These are phyloP conservation scores for Diutina siamensis DNA, from an alignment of 1,139 yeast species.

Conservation along the genomic window DNA sequence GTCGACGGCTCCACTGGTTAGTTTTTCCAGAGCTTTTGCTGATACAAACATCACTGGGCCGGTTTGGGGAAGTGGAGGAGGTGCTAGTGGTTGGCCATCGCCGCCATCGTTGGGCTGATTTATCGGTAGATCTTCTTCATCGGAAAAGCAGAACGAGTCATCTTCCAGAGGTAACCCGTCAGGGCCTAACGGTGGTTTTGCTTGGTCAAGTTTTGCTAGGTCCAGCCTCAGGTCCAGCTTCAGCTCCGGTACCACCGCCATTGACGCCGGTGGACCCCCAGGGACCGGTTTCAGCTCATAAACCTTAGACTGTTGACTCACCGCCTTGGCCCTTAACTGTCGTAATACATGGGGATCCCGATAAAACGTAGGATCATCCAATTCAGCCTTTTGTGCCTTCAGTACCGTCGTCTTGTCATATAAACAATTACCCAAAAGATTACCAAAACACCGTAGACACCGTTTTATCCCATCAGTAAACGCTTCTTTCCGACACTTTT, in stretches of 20 bases:
- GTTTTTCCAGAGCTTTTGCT: conserved; percentile 1
- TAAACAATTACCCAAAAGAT: conserved; percentile 68
- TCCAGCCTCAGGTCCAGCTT: not conserved
- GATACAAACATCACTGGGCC: conserved; percentile 2
- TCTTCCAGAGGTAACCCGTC: conserved; percentile 3
- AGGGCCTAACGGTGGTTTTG: no score
- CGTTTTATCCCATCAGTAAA: conserved; percentile 72
- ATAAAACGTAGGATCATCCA: conserved; percentile 1
- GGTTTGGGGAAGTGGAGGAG: not conserved
- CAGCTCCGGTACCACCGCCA: not conserved
- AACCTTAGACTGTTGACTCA: not conserved
- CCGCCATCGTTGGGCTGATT: not conserved
- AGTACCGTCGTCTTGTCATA: conserved; percentile 57
- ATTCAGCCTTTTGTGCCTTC: conserved; percentile 33
- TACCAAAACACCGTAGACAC: conserved; percentile 69
- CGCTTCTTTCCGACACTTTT: conserved; percentile 73
- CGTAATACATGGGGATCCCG: not conserved
- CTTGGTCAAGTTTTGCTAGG: not conserved
- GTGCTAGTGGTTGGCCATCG: not conserved
- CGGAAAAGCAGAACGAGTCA: conserved; percentile 4
- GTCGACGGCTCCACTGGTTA: not conserved
- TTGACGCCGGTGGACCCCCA: not conserved
- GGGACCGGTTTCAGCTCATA: not conserved
- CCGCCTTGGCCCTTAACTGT: not conserved
- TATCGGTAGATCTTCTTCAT: not conserved